Evolutionary conservation across 2,329 filamentous ascomycete genomes (phyloP).

Genomic region (Simplicillium aogashimaense): DNA sequence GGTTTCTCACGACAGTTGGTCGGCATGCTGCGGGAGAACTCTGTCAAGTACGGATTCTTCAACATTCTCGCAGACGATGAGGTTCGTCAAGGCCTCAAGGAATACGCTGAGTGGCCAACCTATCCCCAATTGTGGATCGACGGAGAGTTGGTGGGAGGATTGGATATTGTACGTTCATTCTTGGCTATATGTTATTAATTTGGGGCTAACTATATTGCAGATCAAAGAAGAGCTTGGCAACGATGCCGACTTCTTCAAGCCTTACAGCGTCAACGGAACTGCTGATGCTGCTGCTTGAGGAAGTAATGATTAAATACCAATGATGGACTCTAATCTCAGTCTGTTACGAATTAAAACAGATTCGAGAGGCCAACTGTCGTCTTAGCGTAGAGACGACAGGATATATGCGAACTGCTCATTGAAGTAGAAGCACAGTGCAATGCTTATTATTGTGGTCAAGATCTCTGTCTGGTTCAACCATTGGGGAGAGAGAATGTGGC

Average conservation of each 20-base stretch:
- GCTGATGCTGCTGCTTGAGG: constrained; percentile 27
- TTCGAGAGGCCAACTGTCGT: too few species aligned
- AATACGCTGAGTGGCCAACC: constrained; percentile 97
- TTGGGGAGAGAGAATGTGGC: too few species aligned
- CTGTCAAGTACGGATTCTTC: constrained; percentile 96
- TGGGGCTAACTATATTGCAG: constrained; percentile 31
- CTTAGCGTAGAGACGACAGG: too few species aligned
- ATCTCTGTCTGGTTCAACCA: too few species aligned
- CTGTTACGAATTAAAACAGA: background rate
- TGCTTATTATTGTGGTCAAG: too few species aligned
- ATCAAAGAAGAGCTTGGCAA: constrained; percentile 88
- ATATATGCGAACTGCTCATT: too few species aligned
- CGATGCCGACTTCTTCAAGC: constrained; percentile 71
- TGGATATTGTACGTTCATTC: constrained; percentile 74
- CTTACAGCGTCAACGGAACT: constrained; percentile 50
- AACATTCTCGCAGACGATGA: constrained; percentile 98
- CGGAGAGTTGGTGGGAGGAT: constrained; percentile 81
- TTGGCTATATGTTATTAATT: background rate
- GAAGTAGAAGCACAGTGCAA: too few species aligned
- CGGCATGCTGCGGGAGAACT: constrained; percentile 73
- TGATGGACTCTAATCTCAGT: too few species aligned
- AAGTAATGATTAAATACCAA: constrained; percentile 3
- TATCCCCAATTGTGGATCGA: constrained; percentile 91
- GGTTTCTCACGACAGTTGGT: constrained; percentile 91
- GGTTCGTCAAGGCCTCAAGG: constrained; percentile 90